Conservation (phyloP, 768 basidiomycete genomes). For the Gymnopilus junonius region DNA sequence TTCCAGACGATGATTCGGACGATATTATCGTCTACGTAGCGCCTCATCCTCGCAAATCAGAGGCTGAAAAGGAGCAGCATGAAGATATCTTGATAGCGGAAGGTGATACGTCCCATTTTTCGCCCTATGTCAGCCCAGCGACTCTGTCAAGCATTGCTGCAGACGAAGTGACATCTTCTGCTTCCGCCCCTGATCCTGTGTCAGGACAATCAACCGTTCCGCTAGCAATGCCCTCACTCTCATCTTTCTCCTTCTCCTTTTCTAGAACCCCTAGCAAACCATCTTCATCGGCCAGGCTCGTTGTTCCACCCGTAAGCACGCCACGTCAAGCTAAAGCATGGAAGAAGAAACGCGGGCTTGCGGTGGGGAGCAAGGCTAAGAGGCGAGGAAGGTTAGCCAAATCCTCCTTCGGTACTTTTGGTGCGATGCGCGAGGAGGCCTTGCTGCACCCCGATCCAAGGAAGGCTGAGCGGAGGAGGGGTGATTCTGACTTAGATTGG, state of each 20-base stretch:
- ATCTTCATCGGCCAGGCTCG: constrained; percentile 11
- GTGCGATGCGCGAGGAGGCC: constrained; percentile 60
- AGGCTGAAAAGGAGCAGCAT: constrained; percentile 4
- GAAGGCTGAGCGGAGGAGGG: constrained; percentile 56
- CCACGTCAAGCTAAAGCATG: constrained; percentile 32
- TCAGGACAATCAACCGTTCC: not conserved
- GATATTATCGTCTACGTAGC: constrained; percentile 81
- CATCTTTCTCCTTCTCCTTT: constrained; percentile 37
- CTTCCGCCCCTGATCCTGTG: constrained; percentile 7
- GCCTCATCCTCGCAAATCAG: constrained; percentile 59
- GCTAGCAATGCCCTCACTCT: constrained; percentile 13
- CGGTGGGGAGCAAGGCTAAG: not conserved
- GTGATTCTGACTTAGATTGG: constrained; percentile 75
- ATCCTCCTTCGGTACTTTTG: constrained; percentile 49
- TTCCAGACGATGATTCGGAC: constrained; percentile 47
- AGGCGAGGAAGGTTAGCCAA: constrained; percentile 18
- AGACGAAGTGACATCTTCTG: too few species aligned
- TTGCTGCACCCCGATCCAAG: constrained; percentile 47
- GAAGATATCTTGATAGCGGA: not conserved
- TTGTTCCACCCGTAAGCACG: constrained; percentile 28
- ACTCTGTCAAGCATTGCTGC: constrained; percentile 9
- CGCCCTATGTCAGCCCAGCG: constrained; percentile 23
- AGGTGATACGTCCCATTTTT: constrained; percentile 25
- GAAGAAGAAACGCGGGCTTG: constrained; percentile 22
- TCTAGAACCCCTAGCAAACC: constrained; percentile 17